Evolutionary conservation across 2,329 filamentous ascomycete genomes (phyloP).

Genomic region (Exophiala lecanii-corni): DNA sequence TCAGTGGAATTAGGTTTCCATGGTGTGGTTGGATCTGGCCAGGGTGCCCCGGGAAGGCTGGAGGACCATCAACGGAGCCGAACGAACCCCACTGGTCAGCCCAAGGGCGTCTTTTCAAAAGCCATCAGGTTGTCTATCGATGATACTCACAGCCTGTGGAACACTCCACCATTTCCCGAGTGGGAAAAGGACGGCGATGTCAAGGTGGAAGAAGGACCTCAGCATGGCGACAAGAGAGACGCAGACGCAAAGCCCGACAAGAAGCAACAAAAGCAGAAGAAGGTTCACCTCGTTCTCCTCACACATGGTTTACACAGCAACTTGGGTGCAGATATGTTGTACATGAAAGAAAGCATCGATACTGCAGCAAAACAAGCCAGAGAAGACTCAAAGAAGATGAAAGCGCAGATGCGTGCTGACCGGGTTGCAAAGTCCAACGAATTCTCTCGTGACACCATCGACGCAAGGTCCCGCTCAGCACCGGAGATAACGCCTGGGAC

Average conservation of each 20-base stretch:
- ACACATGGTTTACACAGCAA: constrained; percentile 97
- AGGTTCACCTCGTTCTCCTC: constrained; percentile 82
- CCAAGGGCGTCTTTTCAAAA: constrained; percentile 76
- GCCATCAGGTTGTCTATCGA: constrained; percentile 75
- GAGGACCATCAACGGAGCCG: constrained; percentile 68
- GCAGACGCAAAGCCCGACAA: constrained; percentile 23
- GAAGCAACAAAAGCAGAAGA: constrained; percentile 59
- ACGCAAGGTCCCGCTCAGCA: constrained; percentile 19
- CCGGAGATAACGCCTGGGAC: constrained; percentile 22
- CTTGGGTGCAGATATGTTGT: constrained; percentile 92
- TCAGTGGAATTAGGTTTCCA: constrained; percentile 66
- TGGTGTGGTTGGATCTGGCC: constrained; percentile 49
- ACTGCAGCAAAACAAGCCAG: constrained; percentile 70
- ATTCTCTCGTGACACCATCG: constrained; percentile 16
- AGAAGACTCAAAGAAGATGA: constrained; percentile 61
- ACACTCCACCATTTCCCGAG: constrained; percentile 75
- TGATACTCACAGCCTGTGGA: constrained; percentile 87
- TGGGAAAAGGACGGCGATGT: constrained; percentile 43
- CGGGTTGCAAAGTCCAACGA: constrained; percentile 29
- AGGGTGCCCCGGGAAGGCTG: constrained; percentile 62
- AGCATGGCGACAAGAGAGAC: constrained; percentile 20
- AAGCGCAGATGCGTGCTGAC: constrained; percentile 45
- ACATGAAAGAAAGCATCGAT: constrained; percentile 95
- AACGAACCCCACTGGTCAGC: constrained; percentile 49
- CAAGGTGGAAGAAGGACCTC: constrained; percentile 24